Evolutionary conservation across 2,329 filamentous ascomycete species (phyloP).

Genomic region (Neonectria coccinea): DNA sequence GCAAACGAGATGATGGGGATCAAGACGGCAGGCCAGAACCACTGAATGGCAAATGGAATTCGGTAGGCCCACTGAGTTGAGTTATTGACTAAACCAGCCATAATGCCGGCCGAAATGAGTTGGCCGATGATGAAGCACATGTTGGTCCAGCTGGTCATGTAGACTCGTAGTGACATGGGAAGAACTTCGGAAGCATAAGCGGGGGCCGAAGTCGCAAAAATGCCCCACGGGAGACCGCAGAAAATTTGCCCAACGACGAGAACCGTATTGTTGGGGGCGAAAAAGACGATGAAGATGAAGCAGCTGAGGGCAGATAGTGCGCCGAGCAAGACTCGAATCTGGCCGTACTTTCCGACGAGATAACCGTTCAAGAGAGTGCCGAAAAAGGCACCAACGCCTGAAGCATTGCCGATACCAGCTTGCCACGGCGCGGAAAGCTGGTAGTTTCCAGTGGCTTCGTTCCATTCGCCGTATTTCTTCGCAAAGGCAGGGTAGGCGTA

Average conservation of each 20-base stretch:
- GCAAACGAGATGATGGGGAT: conserved; percentile 55
- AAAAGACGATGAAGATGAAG: conserved; percentile 62
- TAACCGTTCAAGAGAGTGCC: conserved; percentile 61
- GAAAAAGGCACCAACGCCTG: conserved; percentile 59
- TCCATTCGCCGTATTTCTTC: no score
- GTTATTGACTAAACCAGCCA: conserved; percentile 44
- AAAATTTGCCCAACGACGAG: conserved; percentile 58
- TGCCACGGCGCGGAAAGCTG: no score
- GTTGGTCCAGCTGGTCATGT: conserved; percentile 59
- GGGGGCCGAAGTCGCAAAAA: conserved; percentile 57
- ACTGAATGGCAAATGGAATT: conserved; percentile 62
- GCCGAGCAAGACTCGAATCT: conserved; percentile 56
- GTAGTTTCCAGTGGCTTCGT: no score
- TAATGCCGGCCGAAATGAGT: conserved; percentile 53
- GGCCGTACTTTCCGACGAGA: conserved; percentile 57
- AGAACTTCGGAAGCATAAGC: conserved; percentile 61
- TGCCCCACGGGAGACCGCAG: conserved; percentile 59
- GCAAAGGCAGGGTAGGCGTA: conserved; percentile 45
- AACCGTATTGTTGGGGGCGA: conserved; percentile 52
- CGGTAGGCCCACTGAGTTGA: conserved; percentile 58
- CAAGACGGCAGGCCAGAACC: conserved; percentile 60
- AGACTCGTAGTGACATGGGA: conserved; percentile 54
- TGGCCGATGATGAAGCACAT: conserved; percentile 62
- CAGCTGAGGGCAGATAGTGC: conserved; percentile 45
- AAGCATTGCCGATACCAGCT: neutral